Percentiles rank a stretch among this genome's conserved stretches.
phyloP scores from a whole-genome alignment of 768 basidiomycete genomes.

The Guyanaporus albipodus region DNA sequence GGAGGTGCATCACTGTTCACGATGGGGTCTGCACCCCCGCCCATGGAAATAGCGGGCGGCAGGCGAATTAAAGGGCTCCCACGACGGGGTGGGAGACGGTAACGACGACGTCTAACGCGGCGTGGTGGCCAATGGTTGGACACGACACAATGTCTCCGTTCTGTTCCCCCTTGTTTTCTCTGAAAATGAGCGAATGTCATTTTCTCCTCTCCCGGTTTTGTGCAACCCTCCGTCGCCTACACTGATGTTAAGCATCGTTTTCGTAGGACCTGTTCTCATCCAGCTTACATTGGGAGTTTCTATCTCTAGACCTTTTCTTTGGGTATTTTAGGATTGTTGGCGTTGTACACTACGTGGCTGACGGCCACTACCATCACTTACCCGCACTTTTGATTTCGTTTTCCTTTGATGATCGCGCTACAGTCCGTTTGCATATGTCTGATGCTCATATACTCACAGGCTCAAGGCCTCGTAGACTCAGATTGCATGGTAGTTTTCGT shows the following conservation, averaged over 20 bases:
- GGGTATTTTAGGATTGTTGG: constrained; percentile 14
- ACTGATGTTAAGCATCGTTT: constrained; percentile 26
- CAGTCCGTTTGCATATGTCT: constrained; percentile 14
- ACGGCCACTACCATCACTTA: constrained; percentile 32
- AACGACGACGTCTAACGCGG: constrained; percentile 8
- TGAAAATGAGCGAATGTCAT: constrained; percentile 11
- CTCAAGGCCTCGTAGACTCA: constrained; percentile 34
- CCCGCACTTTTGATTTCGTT: constrained; percentile 12
- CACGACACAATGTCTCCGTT: constrained; percentile 3
- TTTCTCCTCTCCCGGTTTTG: constrained; percentile 11
- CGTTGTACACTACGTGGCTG: constrained; percentile 25
- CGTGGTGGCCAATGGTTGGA: constrained; percentile 14
- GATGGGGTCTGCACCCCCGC: constrained; percentile 53
- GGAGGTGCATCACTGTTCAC: constrained; percentile 45
- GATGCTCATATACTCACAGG: constrained; percentile 29
- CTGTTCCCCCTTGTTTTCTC: constrained; percentile 6
- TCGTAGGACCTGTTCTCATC: constrained; percentile 2
- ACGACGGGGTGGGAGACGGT: constrained; percentile 34
- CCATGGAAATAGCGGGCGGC: constrained; percentile 32
- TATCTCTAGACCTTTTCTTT: constrained; percentile 11
- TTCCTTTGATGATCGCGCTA: constrained; percentile 9
- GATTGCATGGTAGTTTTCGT: constrained; percentile 14
- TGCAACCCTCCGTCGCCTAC: constrained; percentile 17
- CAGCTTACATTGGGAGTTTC: constrained; percentile 8
- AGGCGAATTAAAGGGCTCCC: constrained; percentile 57